Conservation (phyloP, 768 basidiomycete genomes). For the Boletus tomentosulus region DNA sequence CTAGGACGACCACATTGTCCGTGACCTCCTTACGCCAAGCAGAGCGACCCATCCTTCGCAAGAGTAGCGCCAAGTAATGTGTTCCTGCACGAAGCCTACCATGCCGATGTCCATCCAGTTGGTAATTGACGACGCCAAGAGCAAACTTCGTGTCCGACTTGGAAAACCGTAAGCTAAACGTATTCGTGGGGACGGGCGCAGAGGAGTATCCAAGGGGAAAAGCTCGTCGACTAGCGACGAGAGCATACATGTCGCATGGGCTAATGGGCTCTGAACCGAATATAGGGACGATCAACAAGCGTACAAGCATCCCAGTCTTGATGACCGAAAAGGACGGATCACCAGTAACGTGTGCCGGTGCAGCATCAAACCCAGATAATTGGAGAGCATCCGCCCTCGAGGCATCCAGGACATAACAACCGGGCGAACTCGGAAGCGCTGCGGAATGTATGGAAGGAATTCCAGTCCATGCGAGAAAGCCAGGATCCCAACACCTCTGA, state of each 20-base stretch:
- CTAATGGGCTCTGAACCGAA: neutral
- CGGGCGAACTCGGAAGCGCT: neutral
- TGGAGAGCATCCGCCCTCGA: neutral
- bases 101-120: neutral
- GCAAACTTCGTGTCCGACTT: neutral
- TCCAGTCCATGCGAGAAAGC: neutral
- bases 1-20: neutral
- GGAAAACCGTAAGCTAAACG: neutral
- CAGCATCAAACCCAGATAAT: neutral
- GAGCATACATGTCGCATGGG: neutral
- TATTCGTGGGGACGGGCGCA: neutral
- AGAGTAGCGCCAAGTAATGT: neutral
- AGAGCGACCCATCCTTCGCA: neutral
- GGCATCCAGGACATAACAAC: neutral
- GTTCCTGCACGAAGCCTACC: neutral
- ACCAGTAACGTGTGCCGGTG: neutral
- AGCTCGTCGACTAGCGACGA: neutral
- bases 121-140: neutral
- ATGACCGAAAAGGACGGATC: slow-evolving; percentile 2
- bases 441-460: neutral
- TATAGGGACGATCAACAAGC: neutral
- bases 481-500: neutral
- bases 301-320: neutral
- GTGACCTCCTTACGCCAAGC: neutral
- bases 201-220: neutral